These are phyloP conservation scores for Elaphomyces granulatus DNA, from an alignment of 495 filamentous ascomycete genomes.

Conservation along the genomic window DNA sequence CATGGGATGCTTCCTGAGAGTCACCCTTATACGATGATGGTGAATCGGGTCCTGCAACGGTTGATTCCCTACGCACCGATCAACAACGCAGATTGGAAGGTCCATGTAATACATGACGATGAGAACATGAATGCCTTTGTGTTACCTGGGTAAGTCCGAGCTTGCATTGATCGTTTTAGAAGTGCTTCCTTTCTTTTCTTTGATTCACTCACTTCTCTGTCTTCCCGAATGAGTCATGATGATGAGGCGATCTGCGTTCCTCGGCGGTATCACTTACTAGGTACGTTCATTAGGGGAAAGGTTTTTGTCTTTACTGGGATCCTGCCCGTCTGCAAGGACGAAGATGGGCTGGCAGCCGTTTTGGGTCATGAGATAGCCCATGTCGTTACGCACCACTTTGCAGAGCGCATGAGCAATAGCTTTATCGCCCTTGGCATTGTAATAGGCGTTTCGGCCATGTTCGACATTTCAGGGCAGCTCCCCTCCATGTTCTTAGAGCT, in stretches of 20 bases:
- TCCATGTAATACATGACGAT: conserved; percentile 65
- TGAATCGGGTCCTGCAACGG: conserved; percentile 53
- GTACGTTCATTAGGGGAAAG: conserved; percentile 43
- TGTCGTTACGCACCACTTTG: conserved; percentile 65
- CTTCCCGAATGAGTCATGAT: too few relatives aligned
- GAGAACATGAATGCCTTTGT: conserved; percentile 69
- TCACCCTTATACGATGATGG: conserved; percentile 38
- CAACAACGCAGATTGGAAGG: conserved; percentile 56
- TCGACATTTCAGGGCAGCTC: conserved; percentile 36
- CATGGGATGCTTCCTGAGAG: conserved; percentile 34
- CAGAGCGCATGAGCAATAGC: conserved; percentile 55
- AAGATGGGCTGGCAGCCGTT: conserved; percentile 70
- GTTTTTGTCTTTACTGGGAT: conserved; percentile 88
- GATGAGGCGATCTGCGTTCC: not conserved
- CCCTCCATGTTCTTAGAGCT: conserved; percentile 39
- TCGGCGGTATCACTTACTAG: not conserved
- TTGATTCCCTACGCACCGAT: conserved; percentile 57
- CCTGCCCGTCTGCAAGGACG: conserved; percentile 51
- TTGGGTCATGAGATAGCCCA: conserved; percentile 94
- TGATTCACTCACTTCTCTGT: too few relatives aligned
- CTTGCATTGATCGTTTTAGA: too few relatives aligned
- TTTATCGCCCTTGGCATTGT: conserved; percentile 42
- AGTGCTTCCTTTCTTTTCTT: too few relatives aligned
- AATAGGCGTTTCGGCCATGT: conserved; percentile 33
- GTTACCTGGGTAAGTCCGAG: conserved; percentile 48